phyloP scores from a whole-genome alignment of 1,139 yeast genomes.

The Debaryomycetaceae sp. region DNA sequence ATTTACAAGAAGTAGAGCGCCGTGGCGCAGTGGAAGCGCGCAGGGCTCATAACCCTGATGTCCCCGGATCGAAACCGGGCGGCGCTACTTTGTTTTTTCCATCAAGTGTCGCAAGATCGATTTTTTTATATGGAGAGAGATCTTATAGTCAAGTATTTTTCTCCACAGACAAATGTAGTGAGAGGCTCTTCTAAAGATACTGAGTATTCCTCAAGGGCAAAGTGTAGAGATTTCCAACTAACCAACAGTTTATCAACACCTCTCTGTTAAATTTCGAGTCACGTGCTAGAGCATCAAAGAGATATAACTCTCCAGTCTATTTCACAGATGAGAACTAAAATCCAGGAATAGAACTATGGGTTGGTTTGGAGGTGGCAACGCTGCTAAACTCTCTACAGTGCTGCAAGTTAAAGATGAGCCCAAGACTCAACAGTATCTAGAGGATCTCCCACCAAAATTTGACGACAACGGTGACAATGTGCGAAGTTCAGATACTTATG shows the following conservation, averaged over 20 bases:
- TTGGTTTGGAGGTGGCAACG: slow-evolving; percentile 28
- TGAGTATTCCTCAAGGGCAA: too few species aligned
- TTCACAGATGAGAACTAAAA: too few species aligned
- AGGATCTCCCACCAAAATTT: slow-evolving; percentile 46
- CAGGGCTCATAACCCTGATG: slow-evolving; percentile 99
- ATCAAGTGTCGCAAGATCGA: neutral
- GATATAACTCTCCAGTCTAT: too few species aligned
- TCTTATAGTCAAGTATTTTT: too few species aligned
- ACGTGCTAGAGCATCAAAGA: too few species aligned
- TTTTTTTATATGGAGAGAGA: neutral
- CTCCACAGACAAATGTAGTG: too few species aligned
- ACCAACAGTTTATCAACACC: too few species aligned
- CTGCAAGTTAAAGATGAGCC: slow-evolving; percentile 16
- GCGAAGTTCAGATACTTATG: slow-evolving; percentile 19
- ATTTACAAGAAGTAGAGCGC: slow-evolving; percentile 35
- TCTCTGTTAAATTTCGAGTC: too few species aligned
- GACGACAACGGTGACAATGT: slow-evolving; percentile 26
- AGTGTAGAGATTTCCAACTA: too few species aligned
- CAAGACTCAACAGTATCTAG: slow-evolving; percentile 18
- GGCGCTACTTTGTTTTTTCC: slow-evolving; percentile 57
- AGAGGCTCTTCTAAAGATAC: too few species aligned
- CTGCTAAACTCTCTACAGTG: slow-evolving; percentile 26
- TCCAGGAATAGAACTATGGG: slow-evolving; percentile 18
- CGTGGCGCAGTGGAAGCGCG: slow-evolving; percentile 99
- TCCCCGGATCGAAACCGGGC: slow-evolving; percentile 97